Conservation (phyloP, 2,329 filamentous ascomycete genomes). For the Rachicladosporium sp. region DNA sequence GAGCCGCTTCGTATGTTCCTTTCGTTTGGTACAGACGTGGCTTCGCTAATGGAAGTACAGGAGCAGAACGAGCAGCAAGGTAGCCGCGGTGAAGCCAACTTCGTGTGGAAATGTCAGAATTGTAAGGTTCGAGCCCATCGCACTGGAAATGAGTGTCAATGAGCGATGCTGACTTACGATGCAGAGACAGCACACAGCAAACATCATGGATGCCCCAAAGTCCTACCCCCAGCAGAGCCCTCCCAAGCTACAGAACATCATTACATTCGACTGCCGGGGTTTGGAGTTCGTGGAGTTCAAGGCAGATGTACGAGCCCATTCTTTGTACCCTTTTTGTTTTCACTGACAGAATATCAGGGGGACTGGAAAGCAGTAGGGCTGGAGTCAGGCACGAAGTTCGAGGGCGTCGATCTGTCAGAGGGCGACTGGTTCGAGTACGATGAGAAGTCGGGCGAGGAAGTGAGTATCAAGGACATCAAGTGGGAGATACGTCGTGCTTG, state of each 20-base stretch:
- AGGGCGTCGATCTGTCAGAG: constrained; percentile 67
- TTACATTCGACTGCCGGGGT: constrained; percentile 88
- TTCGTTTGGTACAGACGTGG: no score
- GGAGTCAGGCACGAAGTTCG: constrained; percentile 73
- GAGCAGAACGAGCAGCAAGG: constrained; percentile 78
- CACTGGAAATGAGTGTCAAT: neutral
- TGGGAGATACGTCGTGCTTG: constrained; percentile 73
- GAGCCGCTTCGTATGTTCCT: constrained; percentile 79
- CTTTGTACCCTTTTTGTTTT: no score
- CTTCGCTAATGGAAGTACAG: no score
- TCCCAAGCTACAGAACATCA: constrained; percentile 62
- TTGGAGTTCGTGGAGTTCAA: constrained; percentile 87
- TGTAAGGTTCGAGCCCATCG: constrained; percentile 61
- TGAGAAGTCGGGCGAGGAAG: constrained; percentile 82
- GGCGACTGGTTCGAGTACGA: constrained; percentile 98
- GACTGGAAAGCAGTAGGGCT: constrained; percentile 77
- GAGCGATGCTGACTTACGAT: neutral
- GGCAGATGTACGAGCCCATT: constrained; percentile 53
- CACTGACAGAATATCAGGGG: constrained; percentile 42
- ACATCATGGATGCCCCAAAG: constrained; percentile 61
- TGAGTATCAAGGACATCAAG: constrained; percentile 77
- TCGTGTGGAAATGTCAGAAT: constrained; percentile 98
- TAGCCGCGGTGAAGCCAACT: constrained; percentile 91
- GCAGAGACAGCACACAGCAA: constrained; percentile 74
- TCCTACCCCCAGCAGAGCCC: constrained; percentile 61